phyloP scores from a whole-genome alignment of 805 yeast species.

The Tetrapisispora pingtungensis region DNA sequence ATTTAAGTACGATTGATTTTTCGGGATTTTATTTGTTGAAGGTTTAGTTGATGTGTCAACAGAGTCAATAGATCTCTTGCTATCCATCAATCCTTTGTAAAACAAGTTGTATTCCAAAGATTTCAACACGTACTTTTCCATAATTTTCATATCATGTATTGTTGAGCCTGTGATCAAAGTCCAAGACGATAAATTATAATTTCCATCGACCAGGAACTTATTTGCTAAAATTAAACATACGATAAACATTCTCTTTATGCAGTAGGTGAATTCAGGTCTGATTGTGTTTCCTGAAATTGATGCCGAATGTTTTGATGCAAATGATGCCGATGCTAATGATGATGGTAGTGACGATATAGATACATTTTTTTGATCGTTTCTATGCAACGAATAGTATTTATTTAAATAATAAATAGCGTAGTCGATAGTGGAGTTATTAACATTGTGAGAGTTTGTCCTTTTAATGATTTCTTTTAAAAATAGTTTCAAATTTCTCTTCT shows the following conservation, averaged over 20 bases:
- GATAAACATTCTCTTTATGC: conserved; percentile 12
- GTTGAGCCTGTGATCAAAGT: conserved; percentile 10
- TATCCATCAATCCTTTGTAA: neutral
- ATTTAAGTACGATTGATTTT: neutral
- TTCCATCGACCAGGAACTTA: conserved; percentile 12
- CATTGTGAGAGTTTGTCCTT: conserved; percentile 6
- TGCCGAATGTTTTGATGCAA: neutral
- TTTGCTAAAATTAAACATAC: conserved; percentile 12
- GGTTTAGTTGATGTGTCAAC: neutral
- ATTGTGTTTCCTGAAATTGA: neutral
- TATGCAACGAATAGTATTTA: neutral
- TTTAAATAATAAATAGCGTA: neutral
- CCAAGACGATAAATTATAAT: conserved; percentile 13
- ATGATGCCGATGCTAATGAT: neutral
- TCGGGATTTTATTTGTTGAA: neutral
- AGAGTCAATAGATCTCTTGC: neutral
- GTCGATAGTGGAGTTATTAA: neutral
- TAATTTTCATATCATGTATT: conserved; percentile 6
- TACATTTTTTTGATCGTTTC: neutral
- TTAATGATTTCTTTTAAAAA: conserved; percentile 11
- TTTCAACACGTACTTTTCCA: conserved; percentile 16
- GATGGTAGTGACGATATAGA: neutral
- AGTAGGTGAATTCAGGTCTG: conserved; percentile 10
- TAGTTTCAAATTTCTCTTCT: neutral
- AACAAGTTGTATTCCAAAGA: conserved; percentile 14